Evolutionary conservation across 495 filamentous ascomycete species (phyloP).

Genomic region (Barbatosphaeria neglecta): DNA sequence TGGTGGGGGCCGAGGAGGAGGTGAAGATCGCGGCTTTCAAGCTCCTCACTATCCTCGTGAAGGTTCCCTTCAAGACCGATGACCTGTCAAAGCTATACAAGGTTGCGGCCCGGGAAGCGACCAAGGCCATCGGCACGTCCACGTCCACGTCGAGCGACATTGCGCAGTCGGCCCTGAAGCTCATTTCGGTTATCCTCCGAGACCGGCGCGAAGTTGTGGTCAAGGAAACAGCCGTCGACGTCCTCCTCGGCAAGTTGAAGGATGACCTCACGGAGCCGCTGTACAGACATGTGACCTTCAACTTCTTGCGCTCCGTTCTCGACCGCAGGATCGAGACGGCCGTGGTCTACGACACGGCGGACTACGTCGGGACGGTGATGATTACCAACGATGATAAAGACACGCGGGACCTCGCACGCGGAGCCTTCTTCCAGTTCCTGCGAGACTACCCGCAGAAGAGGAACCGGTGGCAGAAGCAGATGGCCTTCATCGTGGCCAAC

Average conservation of each 20-base stretch:
- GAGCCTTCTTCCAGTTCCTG: conserved; percentile 86
- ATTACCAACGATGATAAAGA: conserved; percentile 84
- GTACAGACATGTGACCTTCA: conserved; percentile 82
- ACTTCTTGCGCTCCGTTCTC: conserved; percentile 78
- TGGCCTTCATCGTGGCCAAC: conserved; percentile 79
- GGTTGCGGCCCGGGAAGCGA: conserved; percentile 66
- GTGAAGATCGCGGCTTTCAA: conserved; percentile 76
- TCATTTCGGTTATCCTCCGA: conserved; percentile 73
- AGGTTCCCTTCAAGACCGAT: conserved; percentile 66
- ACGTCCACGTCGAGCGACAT: conserved; percentile 68
- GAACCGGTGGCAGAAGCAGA: conserved; percentile 75
- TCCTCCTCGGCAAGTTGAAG: conserved; percentile 70
- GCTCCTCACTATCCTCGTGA: conserved; percentile 71
- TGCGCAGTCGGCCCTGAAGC: conserved; percentile 73
- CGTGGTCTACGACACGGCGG: conserved; percentile 80
- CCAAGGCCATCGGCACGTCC: conserved; percentile 51
- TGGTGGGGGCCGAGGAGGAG: conserved; percentile 76
- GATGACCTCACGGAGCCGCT: conserved; percentile 89
- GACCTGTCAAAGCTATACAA: conserved; percentile 65
- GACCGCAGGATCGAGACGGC: conserved; percentile 74
- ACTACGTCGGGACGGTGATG: conserved; percentile 84
- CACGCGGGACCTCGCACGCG: conserved; percentile 74
- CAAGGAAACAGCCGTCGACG: conserved; percentile 71
- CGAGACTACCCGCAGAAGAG: conserved; percentile 89
- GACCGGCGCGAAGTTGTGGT: conserved; percentile 63